Evolutionary conservation across 2,329 filamentous ascomycete species (phyloP).

Genomic region (Torrubiella hemipterigena): DNA sequence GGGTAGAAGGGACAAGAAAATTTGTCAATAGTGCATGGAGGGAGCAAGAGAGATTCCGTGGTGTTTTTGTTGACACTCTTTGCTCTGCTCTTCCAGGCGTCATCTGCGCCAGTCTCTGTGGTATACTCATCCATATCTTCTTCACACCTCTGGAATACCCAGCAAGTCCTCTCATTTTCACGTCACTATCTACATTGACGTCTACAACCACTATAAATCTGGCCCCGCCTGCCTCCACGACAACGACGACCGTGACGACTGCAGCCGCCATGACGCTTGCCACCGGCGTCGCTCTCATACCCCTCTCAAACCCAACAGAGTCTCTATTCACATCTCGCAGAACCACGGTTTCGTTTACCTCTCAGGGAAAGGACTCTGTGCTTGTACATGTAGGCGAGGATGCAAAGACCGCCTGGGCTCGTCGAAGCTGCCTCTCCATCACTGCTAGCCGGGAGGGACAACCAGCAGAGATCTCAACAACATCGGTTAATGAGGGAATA

Average conservation of each 20-base stretch:
- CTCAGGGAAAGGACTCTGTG: conserved; percentile 34
- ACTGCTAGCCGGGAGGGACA: conserved; percentile 37
- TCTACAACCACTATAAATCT: conserved; percentile 8
- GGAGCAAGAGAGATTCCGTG: too few species aligned
- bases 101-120: conserved; percentile 12
- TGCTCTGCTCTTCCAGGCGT: conserved; percentile 13
- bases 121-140: conserved; percentile 15
- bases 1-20: too few species aligned
- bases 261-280: conserved; percentile 2
- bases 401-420: conserved; percentile 41
- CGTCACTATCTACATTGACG: conserved; percentile 4
- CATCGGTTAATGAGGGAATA: conserved; percentile 36
- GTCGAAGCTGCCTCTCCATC: conserved; percentile 43
- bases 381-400: conserved; percentile 38
- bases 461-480: conserved; percentile 35
- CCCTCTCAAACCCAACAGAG: conserved; percentile 19
- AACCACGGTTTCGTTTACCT: conserved; percentile 16
- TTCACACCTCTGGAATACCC: conserved; percentile 12
- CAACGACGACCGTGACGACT: conserved; percentile 11
- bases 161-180: neutral
- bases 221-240: conserved; percentile 7
- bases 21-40: too few species aligned
- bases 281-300: conserved; percentile 14
- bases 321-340: conserved; percentile 21
- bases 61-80: conserved; percentile 6